Evolutionary conservation across 371 early-diverging fungal genomes (phyloP), one percentile per base, ranked within the genome.

Genomic region (Blakeslea trispora): DNA sequence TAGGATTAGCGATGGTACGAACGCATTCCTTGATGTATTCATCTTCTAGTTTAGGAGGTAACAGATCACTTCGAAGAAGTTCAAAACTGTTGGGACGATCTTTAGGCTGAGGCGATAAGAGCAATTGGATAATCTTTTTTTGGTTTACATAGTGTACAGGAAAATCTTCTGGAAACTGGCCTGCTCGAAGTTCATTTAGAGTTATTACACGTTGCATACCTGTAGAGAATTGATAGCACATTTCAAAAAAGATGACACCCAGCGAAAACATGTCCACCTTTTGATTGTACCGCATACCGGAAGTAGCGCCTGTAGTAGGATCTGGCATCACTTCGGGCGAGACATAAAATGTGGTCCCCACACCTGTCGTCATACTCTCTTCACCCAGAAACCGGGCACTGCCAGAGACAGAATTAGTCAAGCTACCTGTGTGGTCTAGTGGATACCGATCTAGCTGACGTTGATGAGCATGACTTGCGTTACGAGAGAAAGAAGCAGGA

Each of bases 291-390:
- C 84, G 66, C 68, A 81, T 73, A 17, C 77, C 77, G 15, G 74
- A 54, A 6, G 71, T 66, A 14, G 71, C 57, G 7, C 71, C 71
- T 3, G 74, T 76, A 1, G 68, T 50, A 0, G 77, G 74, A 32
- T 81, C 80, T 0, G 80, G 69, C 45, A 87, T 55, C 0, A 92
- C 85, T 59, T 94, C 96, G 0, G 96, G 96, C 13, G 95, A 92
- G 13, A 94, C 93, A 69, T 97, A 97, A 17, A 95, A 87, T 0
- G 95, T 89, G 0, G 97, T 97, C 8, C 97, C 97, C 19, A 96
- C 87, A 41, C 92, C 93, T 9, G 82, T 79, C 0, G 92, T 91
- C 81, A 93, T 70, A 35, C 79, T 78, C 58, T 75, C 79, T 17
- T 77, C 78, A 2, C 44, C 43, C n/a, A 66, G 61, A 56, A 81